phyloP scores from a whole-genome alignment of 2,329 filamentous ascomycete genomes.

The Incumbomyces lentus region DNA sequence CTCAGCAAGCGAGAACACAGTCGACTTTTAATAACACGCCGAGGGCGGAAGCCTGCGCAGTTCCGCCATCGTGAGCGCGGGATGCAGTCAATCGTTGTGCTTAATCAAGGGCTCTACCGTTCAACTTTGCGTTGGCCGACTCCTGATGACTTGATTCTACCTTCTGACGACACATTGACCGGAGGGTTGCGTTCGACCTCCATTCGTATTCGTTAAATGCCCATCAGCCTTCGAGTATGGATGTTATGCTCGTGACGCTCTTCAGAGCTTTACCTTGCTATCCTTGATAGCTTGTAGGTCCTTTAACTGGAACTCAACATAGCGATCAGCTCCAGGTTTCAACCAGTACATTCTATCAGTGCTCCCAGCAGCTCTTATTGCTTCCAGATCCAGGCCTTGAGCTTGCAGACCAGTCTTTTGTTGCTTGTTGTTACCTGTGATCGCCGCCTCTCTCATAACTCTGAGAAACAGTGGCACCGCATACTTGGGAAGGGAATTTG shows the following conservation, averaged over 20 bases:
- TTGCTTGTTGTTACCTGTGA: slow-evolving; percentile 82
- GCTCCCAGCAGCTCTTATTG: slow-evolving; percentile 27
- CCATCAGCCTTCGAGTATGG: no score
- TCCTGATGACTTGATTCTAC: no score
- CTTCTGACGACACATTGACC: no score
- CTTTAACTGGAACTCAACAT: slow-evolving; percentile 53
- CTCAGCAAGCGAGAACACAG: no score
- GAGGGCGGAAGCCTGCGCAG: no score
- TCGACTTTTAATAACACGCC: no score
- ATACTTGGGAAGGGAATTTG: slow-evolving; percentile 58
- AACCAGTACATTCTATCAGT: slow-evolving; percentile 57
- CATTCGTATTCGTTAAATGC: no score
- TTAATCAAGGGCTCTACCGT: no score
- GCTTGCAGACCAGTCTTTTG: slow-evolving; percentile 65
- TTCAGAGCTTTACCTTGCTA: slow-evolving; percentile 63
- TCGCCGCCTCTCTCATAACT: slow-evolving; percentile 50
- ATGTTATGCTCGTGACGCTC: not conserved
- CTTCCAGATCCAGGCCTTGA: slow-evolving; percentile 61
- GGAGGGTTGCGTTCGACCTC: no score
- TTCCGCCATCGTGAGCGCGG: no score
- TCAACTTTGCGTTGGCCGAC: no score
- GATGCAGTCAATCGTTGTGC: no score
- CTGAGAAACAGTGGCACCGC: slow-evolving; percentile 71
- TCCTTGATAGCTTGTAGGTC: slow-evolving; percentile 61
- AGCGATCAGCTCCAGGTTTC: slow-evolving; percentile 44